Conservation (phyloP, 2,329 filamentous ascomycete genomes). For the Anisogramma anomala region DNA sequence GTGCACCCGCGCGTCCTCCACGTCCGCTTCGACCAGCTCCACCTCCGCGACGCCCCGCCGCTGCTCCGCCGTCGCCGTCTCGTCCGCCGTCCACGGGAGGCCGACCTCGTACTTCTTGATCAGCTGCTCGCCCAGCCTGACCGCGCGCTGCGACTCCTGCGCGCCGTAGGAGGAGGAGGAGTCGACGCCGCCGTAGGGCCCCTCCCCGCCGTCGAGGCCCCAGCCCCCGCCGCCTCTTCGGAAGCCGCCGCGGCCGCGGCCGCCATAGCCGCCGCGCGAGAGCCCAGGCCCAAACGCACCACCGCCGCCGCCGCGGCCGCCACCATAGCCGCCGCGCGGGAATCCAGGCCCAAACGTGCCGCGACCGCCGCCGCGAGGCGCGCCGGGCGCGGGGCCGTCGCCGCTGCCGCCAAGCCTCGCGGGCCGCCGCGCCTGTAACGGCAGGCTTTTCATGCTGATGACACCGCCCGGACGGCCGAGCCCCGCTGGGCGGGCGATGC, state of each 20-base stretch:
- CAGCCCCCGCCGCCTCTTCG: neutral
- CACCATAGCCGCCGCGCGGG: neutral
- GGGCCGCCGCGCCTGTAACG: neutral
- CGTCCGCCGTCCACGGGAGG: no score
- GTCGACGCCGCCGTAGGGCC: no score
- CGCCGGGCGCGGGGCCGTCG: neutral
- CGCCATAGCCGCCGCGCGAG: neutral
- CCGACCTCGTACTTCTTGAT: no score
- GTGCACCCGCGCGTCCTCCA: conserved; percentile 17
- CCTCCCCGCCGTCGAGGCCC: no score
- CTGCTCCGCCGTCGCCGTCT: neutral
- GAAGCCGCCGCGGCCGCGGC: neutral
- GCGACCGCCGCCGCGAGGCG: neutral
- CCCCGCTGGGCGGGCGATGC: neutral
- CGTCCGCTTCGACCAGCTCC: conserved; percentile 19
- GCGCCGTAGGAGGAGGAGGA: no score
- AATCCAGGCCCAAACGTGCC: no score
- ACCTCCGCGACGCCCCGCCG: neutral
- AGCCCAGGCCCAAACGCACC: neutral
- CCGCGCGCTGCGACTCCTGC: no score
- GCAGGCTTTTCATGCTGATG: conserved; percentile 12
- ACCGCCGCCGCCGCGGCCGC: neutral
- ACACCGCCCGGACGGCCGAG: neutral
- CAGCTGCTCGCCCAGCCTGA: no score
- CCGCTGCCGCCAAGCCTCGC: neutral